phyloP scores from a whole-genome alignment of 768 basidiomycete species.

The Boletellus ananiceps region DNA sequence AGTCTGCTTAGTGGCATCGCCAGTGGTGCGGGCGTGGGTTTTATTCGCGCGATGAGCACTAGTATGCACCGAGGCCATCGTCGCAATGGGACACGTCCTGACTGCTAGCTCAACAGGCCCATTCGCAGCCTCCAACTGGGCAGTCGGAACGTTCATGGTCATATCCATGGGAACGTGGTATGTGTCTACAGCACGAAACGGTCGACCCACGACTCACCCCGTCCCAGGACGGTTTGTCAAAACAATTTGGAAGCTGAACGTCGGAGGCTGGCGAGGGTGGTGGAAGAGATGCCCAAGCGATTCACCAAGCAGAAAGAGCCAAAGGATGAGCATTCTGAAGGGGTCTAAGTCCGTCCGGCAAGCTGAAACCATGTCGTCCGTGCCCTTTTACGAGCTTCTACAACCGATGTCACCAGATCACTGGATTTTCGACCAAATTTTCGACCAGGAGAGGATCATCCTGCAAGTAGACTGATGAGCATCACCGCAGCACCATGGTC shows the following conservation, averaged over 20 bases:
- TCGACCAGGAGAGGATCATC: slow-evolving; percentile 68
- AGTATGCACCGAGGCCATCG: slow-evolving; percentile 40
- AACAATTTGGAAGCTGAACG: slow-evolving; percentile 51
- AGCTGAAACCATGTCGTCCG: neutral
- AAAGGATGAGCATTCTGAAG: slow-evolving; percentile 23
- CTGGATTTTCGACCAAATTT: slow-evolving; percentile 57
- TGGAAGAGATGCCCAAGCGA: slow-evolving; percentile 58
- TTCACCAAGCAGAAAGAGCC: slow-evolving; percentile 41
- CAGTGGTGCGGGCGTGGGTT: slow-evolving; percentile 73
- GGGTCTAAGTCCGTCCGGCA: neutral
- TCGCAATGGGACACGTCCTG: slow-evolving; percentile 1
- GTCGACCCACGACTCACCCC: slow-evolving; percentile 6
- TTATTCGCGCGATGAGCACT: slow-evolving; percentile 62
- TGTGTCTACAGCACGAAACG: slow-evolving; percentile 22
- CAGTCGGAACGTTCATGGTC: slow-evolving; percentile 64
- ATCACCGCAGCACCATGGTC: neutral
- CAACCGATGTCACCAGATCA: slow-evolving; percentile 47
- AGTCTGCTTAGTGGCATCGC: slow-evolving; percentile 75
- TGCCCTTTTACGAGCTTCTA: neutral
- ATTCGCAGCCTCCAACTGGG: slow-evolving; percentile 74
- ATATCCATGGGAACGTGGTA: slow-evolving; percentile 70
- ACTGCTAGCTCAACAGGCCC: slow-evolving; percentile 34
- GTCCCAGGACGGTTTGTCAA: slow-evolving; percentile 60
- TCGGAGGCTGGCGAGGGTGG: slow-evolving; percentile 47
- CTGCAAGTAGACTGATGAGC: slow-evolving; percentile 29